Percentiles rank a stretch among this genome's conserved stretches.
Evolutionary conservation across 2,329 filamentous ascomycete genomes (phyloP).

Genomic region (Penicillium sclerotiorum): DNA sequence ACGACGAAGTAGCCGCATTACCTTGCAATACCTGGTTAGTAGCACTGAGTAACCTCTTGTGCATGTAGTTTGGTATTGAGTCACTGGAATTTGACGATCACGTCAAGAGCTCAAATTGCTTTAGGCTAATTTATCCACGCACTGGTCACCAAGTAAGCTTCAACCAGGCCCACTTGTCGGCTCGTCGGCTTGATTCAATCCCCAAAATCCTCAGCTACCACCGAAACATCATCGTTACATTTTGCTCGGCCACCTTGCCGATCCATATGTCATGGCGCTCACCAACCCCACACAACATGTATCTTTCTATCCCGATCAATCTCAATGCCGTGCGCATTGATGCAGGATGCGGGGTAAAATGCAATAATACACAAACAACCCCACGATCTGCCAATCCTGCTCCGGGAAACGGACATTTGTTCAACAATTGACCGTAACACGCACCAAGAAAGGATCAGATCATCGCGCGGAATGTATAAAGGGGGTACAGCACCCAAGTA

Average conservation of each 20-base stretch:
- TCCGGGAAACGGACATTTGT: not conserved
- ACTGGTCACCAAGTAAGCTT: slow-evolving; percentile 7
- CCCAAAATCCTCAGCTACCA: not conserved
- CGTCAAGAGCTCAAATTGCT: not conserved
- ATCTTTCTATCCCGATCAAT: not conserved
- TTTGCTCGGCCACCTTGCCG: not conserved
- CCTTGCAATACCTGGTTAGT: too few species aligned
- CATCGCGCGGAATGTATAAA: slow-evolving; percentile 12
- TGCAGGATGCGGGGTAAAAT: slow-evolving; percentile 8
- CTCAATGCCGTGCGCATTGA: not conserved
- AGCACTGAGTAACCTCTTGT: too few species aligned
- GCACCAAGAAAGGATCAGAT: not conserved
- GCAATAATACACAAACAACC: not conserved
- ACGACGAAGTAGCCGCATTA: too few species aligned
- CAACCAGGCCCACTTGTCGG: not conserved
- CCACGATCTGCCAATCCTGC: not conserved
- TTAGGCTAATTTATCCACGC: not conserved
- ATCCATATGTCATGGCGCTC: slow-evolving; percentile 10
- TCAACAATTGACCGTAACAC: not conserved
- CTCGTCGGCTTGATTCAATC: not conserved
- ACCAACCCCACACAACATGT: slow-evolving; percentile 4
- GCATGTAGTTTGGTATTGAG: too few species aligned
- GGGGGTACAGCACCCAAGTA: too few species aligned
- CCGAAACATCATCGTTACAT: slow-evolving; percentile 7
- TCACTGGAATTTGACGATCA: too few species aligned